phyloP scores from a whole-genome alignment of 805 yeast genomes.

The Candida succiphila region DNA sequence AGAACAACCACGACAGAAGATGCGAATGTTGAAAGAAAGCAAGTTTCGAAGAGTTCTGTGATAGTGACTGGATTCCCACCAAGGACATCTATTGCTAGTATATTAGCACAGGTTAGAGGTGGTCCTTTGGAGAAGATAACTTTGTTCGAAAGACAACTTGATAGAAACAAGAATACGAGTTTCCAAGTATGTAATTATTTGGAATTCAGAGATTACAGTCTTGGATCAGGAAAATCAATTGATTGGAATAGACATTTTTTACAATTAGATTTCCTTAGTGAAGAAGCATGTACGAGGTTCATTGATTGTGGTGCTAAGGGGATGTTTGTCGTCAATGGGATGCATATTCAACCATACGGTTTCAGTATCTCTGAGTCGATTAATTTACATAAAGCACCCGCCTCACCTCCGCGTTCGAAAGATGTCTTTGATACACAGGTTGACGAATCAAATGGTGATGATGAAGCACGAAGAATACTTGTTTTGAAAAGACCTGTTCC shows the following conservation, averaged over 20 bases:
- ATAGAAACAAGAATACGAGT: background rate
- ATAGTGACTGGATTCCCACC: too few species aligned
- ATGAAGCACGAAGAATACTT: conserved; percentile 41
- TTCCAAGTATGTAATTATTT: background rate
- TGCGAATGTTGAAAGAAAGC: too few species aligned
- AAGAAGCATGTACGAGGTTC: conserved; percentile 45
- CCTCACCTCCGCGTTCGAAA: too few species aligned
- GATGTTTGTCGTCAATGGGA: conserved; percentile 51
- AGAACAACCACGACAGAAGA: too few species aligned
- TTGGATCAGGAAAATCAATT: conserved; percentile 4
- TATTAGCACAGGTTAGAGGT: conserved; percentile 50
- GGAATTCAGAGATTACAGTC: background rate
- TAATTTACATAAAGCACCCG: too few species aligned
- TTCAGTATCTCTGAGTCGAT: too few species aligned
- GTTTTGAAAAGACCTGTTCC: conserved; percentile 31
- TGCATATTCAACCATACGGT: conserved; percentile 26
- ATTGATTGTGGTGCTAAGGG: conserved; percentile 41
- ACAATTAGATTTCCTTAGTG: conserved; percentile 42
- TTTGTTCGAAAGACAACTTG: background rate
- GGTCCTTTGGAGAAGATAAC: conserved; percentile 56
- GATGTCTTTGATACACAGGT: too few species aligned
- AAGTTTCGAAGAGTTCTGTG: too few species aligned
- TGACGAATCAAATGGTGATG: background rate
- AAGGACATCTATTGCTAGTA: conserved; percentile 34
- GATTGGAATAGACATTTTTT: conserved; percentile 20